Percentiles rank a stretch among this genome's conserved stretches.
These are phyloP conservation scores for Fusarium subtropicale DNA, from an alignment of 2,329 filamentous ascomycete species.

Conservation along the genomic window DNA sequence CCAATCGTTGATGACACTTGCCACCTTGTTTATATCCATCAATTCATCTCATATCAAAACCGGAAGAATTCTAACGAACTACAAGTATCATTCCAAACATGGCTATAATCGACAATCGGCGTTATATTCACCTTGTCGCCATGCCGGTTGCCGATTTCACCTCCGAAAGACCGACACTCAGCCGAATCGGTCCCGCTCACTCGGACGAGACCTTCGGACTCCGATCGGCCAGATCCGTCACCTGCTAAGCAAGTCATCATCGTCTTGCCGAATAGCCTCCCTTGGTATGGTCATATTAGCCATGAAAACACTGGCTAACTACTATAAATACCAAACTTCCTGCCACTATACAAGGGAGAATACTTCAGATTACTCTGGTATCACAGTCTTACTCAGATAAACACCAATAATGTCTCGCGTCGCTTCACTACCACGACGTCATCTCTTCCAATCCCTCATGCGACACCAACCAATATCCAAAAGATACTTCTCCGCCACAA, in stretches of 20 bases:
- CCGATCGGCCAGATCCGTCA: conserved; percentile 17
- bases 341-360: not conserved
- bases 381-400: not conserved
- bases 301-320: not conserved
- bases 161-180: conserved; percentile 2
- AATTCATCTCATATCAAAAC: not conserved
- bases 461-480: not conserved
- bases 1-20: not conserved
- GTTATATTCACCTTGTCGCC: not conserved
- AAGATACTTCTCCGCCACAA: conserved; percentile 15
- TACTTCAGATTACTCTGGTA: not conserved
- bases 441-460: conserved; percentile 9
- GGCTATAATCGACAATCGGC: not conserved
- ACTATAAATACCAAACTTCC: not conserved
- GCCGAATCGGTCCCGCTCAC: conserved; percentile 22
- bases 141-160: not conserved
- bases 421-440: conserved; percentile 12
- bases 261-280: conserved; percentile 1
- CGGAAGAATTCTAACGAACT: not conserved
- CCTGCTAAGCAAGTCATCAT: not conserved
- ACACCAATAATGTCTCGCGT: conserved; percentile 3
- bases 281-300: not conserved
- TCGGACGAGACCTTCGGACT: conserved; percentile 10
- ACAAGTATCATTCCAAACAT: not conserved
- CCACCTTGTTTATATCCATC: not conserved